phyloP scores from a whole-genome alignment of 2,329 filamentous ascomycete species.

The Endoconidiophora laricicola region DNA sequence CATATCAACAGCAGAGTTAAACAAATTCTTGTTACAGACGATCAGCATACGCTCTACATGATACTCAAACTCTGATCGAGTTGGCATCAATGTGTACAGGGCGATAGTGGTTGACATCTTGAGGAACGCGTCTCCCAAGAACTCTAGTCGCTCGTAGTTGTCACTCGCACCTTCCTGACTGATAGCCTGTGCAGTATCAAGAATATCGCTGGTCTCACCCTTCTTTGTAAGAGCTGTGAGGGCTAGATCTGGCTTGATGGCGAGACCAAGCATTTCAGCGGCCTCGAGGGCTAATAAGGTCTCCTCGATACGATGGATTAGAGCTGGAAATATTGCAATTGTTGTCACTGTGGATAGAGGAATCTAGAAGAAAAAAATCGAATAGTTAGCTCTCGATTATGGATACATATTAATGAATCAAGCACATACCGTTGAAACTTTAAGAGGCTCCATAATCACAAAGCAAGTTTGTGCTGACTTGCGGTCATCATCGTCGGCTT shows the following conservation, averaged over 20 bases:
- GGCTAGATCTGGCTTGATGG: slow-evolving; percentile 50
- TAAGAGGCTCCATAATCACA: slow-evolving; percentile 61
- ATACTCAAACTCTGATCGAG: slow-evolving; percentile 68
- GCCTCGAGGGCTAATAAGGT: slow-evolving; percentile 67
- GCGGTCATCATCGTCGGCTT: slow-evolving; percentile 35
- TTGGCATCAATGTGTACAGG: slow-evolving; percentile 58
- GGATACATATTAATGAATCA: background rate
- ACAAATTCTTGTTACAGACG: slow-evolving; percentile 81
- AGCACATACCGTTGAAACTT: slow-evolving; percentile 53
- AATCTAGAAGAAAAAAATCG: slow-evolving; percentile 31
- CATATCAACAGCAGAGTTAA: slow-evolving; percentile 53
- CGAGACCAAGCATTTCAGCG: slow-evolving; percentile 45
- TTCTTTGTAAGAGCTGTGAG: slow-evolving; percentile 89
- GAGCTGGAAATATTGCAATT: slow-evolving; percentile 61
- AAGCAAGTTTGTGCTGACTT: slow-evolving; percentile 31
- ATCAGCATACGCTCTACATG: slow-evolving; percentile 84
- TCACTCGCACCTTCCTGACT: slow-evolving; percentile 75
- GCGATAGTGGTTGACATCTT: slow-evolving; percentile 93
- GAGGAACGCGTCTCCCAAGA: slow-evolving; percentile 81
- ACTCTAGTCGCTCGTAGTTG: slow-evolving; percentile 90
- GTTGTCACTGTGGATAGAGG: slow-evolving; percentile 53
- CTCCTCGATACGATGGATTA: slow-evolving; percentile 70
- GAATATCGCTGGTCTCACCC: slow-evolving; percentile 66
- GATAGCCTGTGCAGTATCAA: slow-evolving; percentile 49
- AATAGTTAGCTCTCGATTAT: background rate